phyloP scores from a whole-genome alignment of 1,139 yeast species.

The Yamadazyma pseudoaaseri region DNA sequence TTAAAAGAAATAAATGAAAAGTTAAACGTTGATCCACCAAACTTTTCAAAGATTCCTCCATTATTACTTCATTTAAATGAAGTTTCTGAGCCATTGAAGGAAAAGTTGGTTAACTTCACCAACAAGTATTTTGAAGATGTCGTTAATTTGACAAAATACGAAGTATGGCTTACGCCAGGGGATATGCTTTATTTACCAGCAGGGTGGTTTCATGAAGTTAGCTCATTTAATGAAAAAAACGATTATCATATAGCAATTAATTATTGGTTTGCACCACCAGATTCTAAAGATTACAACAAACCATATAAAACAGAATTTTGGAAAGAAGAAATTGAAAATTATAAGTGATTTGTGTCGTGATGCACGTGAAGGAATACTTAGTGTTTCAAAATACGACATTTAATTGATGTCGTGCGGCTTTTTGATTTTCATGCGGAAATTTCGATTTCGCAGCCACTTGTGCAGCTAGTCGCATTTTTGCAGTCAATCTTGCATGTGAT shows the following conservation, averaged over 20 bases:
- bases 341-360: too few relatives aligned
- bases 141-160: conserved; percentile 34
- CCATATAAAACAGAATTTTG: conserved; percentile 53
- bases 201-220: conserved; percentile 83
- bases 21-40: conserved; percentile 55
- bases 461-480: not conserved
- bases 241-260: conserved; percentile 60
- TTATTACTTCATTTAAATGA: conserved; percentile 58
- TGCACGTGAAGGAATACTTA: too few relatives aligned
- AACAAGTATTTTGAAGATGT: conserved; percentile 47
- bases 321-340: conserved; percentile 43
- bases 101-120: conserved; percentile 27
- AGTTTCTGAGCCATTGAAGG: conserved; percentile 22
- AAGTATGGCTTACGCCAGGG: conserved; percentile 56
- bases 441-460: not conserved
- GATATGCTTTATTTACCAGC: conserved; percentile 70
- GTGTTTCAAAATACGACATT: not conserved
- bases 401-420: not conserved
- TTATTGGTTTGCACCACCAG: conserved; percentile 75
- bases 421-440: too few relatives aligned
- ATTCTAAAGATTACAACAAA: conserved; percentile 21
- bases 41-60: conserved; percentile 65
- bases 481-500: conserved; percentile 1
- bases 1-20: conserved; percentile 4
- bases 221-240: conserved; percentile 42